Conservation (phyloP, 495 filamentous ascomycete genomes). For the Aspergillus hancockii region DNA sequence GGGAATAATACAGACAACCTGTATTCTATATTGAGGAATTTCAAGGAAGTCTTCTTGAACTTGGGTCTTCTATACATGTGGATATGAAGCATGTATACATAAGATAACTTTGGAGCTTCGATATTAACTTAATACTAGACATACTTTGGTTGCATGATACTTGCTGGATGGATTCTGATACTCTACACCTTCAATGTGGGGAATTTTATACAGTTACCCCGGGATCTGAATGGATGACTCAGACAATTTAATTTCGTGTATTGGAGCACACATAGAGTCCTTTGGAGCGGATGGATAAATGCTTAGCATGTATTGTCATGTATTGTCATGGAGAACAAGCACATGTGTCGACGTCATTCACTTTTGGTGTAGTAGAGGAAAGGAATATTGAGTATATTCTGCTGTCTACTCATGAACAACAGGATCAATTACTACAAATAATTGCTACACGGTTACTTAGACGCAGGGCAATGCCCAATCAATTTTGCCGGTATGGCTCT, state of each 20-base stretch:
- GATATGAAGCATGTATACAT: too few relatives aligned
- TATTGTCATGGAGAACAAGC: conserved; percentile 31
- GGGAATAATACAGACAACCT: neutral
- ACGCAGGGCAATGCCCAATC: neutral
- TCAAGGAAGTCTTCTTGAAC: neutral
- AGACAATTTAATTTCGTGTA: neutral
- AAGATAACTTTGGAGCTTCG: too few relatives aligned
- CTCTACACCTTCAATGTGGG: too few relatives aligned
- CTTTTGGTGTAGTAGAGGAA: neutral
- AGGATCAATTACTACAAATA: neutral
- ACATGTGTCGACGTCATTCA: conserved; percentile 37
- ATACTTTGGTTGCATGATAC: too few relatives aligned
- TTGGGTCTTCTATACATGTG: neutral
- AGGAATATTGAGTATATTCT: neutral
- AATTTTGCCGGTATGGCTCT: neutral
- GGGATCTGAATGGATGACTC: conserved; percentile 1
- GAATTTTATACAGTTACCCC: neutral
- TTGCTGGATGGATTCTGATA: too few relatives aligned
- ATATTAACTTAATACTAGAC: too few relatives aligned
- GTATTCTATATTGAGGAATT: neutral
- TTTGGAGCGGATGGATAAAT: neutral
- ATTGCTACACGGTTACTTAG: neutral
- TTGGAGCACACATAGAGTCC: neutral
- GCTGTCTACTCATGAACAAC: neutral
- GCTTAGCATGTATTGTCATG: conserved; percentile 8